Base-by-base conservation (phyloP, 176 grass and related monocot genomes). In the Ensete glaucum region DNA sequence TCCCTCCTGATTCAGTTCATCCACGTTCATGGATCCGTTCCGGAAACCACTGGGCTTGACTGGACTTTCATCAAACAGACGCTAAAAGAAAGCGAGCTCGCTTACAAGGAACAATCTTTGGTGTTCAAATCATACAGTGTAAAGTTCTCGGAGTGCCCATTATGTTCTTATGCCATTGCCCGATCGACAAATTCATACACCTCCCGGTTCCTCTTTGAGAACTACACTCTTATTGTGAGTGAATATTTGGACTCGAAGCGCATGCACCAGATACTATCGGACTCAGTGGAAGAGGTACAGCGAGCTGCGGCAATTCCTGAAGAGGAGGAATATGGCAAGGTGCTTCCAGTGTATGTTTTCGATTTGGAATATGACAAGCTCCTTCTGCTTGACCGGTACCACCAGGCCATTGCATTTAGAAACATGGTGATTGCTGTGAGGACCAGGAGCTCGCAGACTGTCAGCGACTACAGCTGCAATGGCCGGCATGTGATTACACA, bases 391-490 rank as follows among this genome's bases (percentile, higher is more conserved):
- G 95, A 94, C 72, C 79, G 90, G 48, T 93, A 91, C 70, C 95
- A 99, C 79, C 95, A 99, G 80, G 78, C 88, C 0, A 76, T 99
- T 50, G 88, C 95, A 74, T 99, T 99, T 52, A 76, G 80, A 70
- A 88, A 99, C 77, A 94, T 99, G 88, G 95, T 99, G 4, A 64
- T 99, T 84, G 80, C 95, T 68, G 86, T 94, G 64, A 90, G 95
- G 83, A 99, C 90, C 25, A 89, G 81, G 84, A 99, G 90, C 76
- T 86, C 90, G 11, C 90, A 89, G 67, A 89, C 86, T 1, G 86
- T 99, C 16, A 99, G 95, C 22, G 95, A 99, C 70, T 99, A 94
- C 78, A 99, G 84, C 26, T 99, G 95, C 86, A 99, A 99, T 78
- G 95, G 95, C 9, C 86, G 88, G 5, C 78, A 94, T 80, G 78